These are phyloP conservation scores for Naganishia onofrii DNA, from an alignment of 768 basidiomycete genomes.

Conservation along the genomic window DNA sequence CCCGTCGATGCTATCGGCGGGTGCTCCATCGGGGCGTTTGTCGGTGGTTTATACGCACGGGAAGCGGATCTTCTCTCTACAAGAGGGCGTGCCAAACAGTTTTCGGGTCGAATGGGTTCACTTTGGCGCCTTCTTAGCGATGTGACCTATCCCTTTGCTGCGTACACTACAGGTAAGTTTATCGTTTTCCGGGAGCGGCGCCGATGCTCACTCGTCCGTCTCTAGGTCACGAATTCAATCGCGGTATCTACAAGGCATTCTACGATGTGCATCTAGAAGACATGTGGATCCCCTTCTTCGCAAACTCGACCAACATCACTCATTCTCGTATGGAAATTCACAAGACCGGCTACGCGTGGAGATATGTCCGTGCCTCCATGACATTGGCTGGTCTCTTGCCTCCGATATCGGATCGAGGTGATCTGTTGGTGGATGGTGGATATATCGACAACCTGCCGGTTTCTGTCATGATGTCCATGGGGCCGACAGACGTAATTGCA, in stretches of 20 bases:
- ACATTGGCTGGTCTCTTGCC: slow-evolving; percentile 91
- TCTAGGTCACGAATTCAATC: slow-evolving; percentile 53
- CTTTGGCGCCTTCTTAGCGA: slow-evolving; percentile 93
- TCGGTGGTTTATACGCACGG: slow-evolving; percentile 91
- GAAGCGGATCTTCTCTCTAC: slow-evolving; percentile 87
- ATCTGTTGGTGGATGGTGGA: slow-evolving; percentile 55
- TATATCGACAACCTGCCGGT: slow-evolving; percentile 61
- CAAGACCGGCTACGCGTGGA: slow-evolving; percentile 97
- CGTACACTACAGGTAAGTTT: slow-evolving; percentile 72
- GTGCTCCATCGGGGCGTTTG: slow-evolving; percentile 73
- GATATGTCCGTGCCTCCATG: slow-evolving; percentile 87
- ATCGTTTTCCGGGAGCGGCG: background rate
- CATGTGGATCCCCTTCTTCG: slow-evolving; percentile 98
- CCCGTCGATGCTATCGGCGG: slow-evolving; percentile 93
- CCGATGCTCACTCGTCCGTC: background rate
- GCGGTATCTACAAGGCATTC: slow-evolving; percentile 81
- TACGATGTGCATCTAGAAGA: slow-evolving; percentile 82
- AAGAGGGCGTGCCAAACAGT: slow-evolving; percentile 82
- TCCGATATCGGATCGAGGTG: slow-evolving; percentile 89
- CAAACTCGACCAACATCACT: slow-evolving; percentile 95
- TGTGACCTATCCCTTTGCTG: slow-evolving; percentile 85
- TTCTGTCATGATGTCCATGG: slow-evolving; percentile 85
- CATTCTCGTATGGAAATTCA: slow-evolving; percentile 96
- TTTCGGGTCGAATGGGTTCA: slow-evolving; percentile 82
- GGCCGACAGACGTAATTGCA: slow-evolving; percentile 84